These are phyloP conservation scores for Clonostachys solani DNA, from an alignment of 2,329 filamentous ascomycete species.

Conservation along the genomic window DNA sequence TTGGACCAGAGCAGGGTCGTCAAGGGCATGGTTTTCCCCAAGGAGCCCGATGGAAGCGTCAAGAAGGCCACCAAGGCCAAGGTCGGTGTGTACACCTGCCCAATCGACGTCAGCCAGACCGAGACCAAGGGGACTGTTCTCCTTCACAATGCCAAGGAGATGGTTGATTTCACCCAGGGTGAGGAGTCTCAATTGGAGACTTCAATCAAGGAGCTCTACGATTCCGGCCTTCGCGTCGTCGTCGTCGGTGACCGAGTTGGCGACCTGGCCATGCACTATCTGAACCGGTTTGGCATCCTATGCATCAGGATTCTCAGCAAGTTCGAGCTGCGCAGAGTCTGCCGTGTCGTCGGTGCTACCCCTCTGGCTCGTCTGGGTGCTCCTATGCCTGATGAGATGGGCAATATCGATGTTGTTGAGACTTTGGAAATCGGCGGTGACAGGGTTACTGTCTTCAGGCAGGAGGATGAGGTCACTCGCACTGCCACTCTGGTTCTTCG, in stretches of 20 bases:
- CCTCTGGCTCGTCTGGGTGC: constrained; percentile 93
- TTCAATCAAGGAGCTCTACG: constrained; percentile 90
- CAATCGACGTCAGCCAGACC: constrained; percentile 92
- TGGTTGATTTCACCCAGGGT: constrained; percentile 97
- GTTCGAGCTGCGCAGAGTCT: constrained; percentile 91
- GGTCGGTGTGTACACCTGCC: constrained; percentile 94
- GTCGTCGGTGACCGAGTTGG: constrained; percentile 92
- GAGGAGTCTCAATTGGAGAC: constrained; percentile 91
- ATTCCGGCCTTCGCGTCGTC: constrained; percentile 87
- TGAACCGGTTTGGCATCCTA: constrained; percentile 94
- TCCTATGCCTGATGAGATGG: constrained; percentile 99
- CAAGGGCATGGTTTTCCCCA: constrained; percentile 97
- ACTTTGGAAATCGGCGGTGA: constrained; percentile 97
- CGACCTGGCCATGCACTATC: constrained; percentile 93
- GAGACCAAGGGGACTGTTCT: constrained; percentile 99
- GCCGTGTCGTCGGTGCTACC: constrained; percentile 92
- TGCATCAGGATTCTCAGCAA: constrained; percentile 97
- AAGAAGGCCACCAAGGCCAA: constrained; percentile 93
- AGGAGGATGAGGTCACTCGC: constrained; percentile 87
- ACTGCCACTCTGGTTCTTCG: constrained; percentile 93
- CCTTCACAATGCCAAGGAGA: constrained; percentile 95
- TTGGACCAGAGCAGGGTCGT: constrained; percentile 92
- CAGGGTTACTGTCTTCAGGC: constrained; percentile 95
- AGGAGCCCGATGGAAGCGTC: constrained; percentile 86
- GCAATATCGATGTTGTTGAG: constrained; percentile 89